phyloP scores from a whole-genome alignment of 2,329 filamentous ascomycete genomes.

The Beauveria brongniartii region DNA sequence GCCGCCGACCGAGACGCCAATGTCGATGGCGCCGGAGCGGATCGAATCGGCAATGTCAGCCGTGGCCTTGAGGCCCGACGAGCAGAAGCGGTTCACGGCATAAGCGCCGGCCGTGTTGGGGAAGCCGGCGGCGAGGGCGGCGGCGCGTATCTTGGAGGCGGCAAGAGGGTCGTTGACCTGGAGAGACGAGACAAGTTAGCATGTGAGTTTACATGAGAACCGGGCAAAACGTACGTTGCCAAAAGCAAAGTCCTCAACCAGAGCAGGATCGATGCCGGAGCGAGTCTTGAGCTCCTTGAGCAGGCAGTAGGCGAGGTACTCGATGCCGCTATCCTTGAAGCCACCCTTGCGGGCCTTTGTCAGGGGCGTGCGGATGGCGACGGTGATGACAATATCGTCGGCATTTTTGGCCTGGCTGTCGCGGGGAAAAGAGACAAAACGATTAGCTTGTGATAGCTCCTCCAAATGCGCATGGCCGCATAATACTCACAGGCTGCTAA shows the following conservation, averaged over 20 bases:
- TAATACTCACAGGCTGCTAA: constrained; percentile 66
- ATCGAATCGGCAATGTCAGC: constrained; percentile 94
- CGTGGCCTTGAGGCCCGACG: constrained; percentile 87
- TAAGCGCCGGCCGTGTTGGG: constrained; percentile 80
- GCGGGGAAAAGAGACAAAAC: background rate
- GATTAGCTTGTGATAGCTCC: constrained; percentile 6
- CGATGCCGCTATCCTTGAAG: constrained; percentile 87
- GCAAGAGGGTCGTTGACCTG: constrained; percentile 78
- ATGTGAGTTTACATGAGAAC: fast-evolving
- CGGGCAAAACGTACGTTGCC: constrained; percentile 62
- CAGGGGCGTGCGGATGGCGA: constrained; percentile 82
- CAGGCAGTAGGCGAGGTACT: constrained; percentile 76
- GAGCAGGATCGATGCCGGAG: constrained; percentile 67
- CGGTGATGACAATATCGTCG: constrained; percentile 93
- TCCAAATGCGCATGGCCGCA: background rate
- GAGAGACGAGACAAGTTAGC: constrained; percentile 11
- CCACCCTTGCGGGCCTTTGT: constrained; percentile 85
- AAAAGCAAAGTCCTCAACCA: constrained; percentile 84
- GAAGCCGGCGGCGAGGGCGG: constrained; percentile 83
- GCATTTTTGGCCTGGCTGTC: constrained; percentile 80
- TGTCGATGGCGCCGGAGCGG: constrained; percentile 66
- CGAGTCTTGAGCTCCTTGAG: constrained; percentile 67
- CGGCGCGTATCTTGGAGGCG: constrained; percentile 84
- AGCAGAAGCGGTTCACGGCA: constrained; percentile 93
- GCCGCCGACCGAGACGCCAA: constrained; percentile 81